Evolutionary conservation across 495 filamentous ascomycete genomes (phyloP).

Genomic region (Aspergillus taichungensis): DNA sequence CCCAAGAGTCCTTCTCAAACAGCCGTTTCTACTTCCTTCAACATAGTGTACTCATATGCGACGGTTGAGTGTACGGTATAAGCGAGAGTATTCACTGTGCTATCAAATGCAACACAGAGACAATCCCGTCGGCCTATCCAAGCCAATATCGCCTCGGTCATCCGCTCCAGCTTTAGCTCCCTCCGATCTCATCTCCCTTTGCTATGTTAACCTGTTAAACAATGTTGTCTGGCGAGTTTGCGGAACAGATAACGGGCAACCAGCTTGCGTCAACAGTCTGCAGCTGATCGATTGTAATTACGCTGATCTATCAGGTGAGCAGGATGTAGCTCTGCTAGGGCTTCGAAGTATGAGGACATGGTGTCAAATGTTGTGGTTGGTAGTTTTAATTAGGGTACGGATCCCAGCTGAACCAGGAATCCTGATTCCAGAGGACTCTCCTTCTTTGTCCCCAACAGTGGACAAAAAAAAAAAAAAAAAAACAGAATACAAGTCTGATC

Average conservation of each 20-base stretch:
- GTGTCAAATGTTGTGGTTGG: conserved; percentile 26
- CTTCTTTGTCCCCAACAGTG: conserved; percentile 21
- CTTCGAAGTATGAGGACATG: conserved; percentile 25
- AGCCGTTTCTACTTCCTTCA: too few species aligned
- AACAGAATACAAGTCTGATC: conserved; percentile 26
- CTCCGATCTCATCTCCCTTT: too few species aligned
- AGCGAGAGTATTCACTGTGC: too few species aligned
- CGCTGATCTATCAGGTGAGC: conserved; percentile 29
- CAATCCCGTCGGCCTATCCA: too few species aligned
- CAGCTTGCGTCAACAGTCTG: conserved; percentile 37
- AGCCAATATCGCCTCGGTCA: too few species aligned
- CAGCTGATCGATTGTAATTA: conserved; percentile 28
- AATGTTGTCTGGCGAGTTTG: conserved; percentile 20
- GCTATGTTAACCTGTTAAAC: neutral
- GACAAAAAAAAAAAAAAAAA: conserved; percentile 26
- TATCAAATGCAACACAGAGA: too few species aligned
- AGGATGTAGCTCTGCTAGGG: conserved; percentile 35
- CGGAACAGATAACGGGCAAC: conserved; percentile 32
- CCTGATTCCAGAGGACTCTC: conserved; percentile 24
- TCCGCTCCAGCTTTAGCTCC: too few species aligned
- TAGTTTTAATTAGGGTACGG: conserved; percentile 20
- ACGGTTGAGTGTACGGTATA: too few species aligned
- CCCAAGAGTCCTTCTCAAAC: too few species aligned
- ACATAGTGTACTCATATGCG: too few species aligned
- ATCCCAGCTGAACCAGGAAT: conserved; percentile 10